phyloP scores from a whole-genome alignment of 176 grass and related monocot genomes.

The Musa beccarii region DNA sequence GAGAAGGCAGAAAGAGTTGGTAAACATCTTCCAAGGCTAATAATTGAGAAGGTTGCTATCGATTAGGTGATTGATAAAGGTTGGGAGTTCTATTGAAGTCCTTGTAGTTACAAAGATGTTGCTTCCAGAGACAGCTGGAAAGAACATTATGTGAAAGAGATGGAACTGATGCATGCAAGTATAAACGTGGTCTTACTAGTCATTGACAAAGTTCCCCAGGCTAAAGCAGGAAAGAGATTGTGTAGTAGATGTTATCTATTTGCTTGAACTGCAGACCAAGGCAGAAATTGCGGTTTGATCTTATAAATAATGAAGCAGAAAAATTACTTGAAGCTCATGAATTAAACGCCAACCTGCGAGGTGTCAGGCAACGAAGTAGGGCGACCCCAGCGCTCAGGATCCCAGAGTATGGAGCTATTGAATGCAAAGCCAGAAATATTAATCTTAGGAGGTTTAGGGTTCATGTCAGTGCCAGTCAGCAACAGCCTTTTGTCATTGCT shows the following conservation, averaged over 20 bases:
- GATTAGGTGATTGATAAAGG: background rate
- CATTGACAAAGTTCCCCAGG: background rate
- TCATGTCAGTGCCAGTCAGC: background rate
- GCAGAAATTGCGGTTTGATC: too few relatives aligned
- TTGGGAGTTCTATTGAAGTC: background rate
- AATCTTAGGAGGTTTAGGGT: constrained; percentile 18
- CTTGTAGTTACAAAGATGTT: background rate
- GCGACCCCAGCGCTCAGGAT: constrained; percentile 27
- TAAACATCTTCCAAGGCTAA: background rate
- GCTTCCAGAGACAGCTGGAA: background rate
- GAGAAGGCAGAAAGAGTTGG: background rate
- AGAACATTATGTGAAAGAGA: background rate
- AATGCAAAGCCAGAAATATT: constrained; percentile 47
- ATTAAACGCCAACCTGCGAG: constrained; percentile 30
- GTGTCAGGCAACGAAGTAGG: constrained; percentile 27
- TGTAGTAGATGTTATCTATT: too few relatives aligned
- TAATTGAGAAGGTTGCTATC: background rate
- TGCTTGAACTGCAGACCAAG: too few relatives aligned
- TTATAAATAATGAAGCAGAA: background rate
- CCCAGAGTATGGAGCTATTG: constrained; percentile 68
- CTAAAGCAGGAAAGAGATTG: too few relatives aligned
- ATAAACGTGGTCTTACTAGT: background rate
- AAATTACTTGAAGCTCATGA: background rate
- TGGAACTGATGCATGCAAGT: background rate
- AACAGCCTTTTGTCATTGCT: constrained; percentile 20